Evolutionary conservation across 75 land plant genomes (phyloP), one percentile per base, ranked within the genome.

Genomic region (Sequoiadendron giganteum): DNA sequence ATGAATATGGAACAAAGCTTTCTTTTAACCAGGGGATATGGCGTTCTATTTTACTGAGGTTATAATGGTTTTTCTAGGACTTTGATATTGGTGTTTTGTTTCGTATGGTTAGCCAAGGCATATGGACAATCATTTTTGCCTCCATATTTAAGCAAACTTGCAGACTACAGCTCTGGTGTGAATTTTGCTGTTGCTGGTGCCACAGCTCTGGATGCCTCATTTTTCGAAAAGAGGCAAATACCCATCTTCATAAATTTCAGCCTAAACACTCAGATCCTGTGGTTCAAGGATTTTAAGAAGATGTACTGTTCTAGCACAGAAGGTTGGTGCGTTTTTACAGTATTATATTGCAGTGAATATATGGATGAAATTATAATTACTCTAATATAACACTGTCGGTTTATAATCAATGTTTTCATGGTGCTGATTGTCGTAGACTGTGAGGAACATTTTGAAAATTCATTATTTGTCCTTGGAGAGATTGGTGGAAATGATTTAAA

Each of bases 101-200:
- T 9, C 42, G 72, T 42, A 21, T 80, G 83, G 14, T 80, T 42
- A 80, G 83, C 83, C 39, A 39, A 88, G 73, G 47, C 89, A 40
- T 58, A 19, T 75, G 68, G 90, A 36, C 19, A 87, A 3, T 52
- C 55, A 13, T 52, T 52, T 14, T 52, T 52, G 55, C 55, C 55
- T 11, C 55, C 55, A 52, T 52, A 52, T 14, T 52, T 52, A 13
- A 14, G 16, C 0, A 52, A 3, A 13, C 1, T 52, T 52, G 55
- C 89, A 18, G 90, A 86, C 32, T 89, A 70, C 82, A 72, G 90
- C 43, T 34, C 68, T 76, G 95, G 95, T 30, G 94, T 89, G 19
- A 91, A 94, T 49, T 93, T 94, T 86, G 94, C 95, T 0, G 89
- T 87, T 42, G 90, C 92, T 70, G 94, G 91, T 28, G 89, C 90